phyloP scores from a whole-genome alignment of 2,329 filamentous ascomycete genomes.

The Diaporthe ampelina region DNA sequence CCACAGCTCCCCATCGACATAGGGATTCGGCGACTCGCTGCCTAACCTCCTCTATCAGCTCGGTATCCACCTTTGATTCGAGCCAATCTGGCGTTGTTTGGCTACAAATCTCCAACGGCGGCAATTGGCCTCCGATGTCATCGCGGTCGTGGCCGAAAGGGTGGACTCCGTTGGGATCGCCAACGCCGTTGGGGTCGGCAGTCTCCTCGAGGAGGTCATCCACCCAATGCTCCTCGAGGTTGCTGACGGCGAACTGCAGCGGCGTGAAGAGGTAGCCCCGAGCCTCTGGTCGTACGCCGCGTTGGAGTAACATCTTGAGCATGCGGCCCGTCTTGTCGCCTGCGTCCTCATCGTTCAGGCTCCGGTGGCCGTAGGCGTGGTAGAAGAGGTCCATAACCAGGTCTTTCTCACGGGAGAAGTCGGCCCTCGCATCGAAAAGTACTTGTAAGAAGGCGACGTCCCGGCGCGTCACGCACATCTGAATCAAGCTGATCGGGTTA shows the following conservation, averaged over 20 bases:
- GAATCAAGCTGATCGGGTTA: not conserved
- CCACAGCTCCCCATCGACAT: not conserved
- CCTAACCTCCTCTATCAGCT: not conserved
- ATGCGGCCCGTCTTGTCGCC: not conserved
- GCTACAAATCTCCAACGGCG: not conserved
- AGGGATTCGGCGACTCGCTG: not conserved
- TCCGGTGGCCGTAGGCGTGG: constrained; percentile 5
- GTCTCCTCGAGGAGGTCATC: not conserved
- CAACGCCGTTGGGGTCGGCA: not conserved
- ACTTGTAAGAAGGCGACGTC: not conserved
- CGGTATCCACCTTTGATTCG: not conserved
- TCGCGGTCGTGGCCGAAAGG: not conserved
- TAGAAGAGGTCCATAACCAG: constrained; percentile 23
- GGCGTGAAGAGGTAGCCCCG: constrained; percentile 20
- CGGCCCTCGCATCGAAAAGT: not conserved
- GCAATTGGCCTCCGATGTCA: not conserved
- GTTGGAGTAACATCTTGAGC: constrained; percentile 24
- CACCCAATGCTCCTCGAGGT: constrained; percentile 15
- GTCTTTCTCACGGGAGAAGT: not conserved
- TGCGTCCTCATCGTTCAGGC: not conserved
- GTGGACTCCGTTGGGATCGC: not conserved
- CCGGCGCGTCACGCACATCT: constrained; percentile 15
- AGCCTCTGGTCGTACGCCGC: not conserved
- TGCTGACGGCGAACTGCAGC: constrained; percentile 22
- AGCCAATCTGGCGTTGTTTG: not conserved